phyloP scores from a whole-genome alignment of 371 early-diverging fungal species.

The Circinella minor region DNA sequence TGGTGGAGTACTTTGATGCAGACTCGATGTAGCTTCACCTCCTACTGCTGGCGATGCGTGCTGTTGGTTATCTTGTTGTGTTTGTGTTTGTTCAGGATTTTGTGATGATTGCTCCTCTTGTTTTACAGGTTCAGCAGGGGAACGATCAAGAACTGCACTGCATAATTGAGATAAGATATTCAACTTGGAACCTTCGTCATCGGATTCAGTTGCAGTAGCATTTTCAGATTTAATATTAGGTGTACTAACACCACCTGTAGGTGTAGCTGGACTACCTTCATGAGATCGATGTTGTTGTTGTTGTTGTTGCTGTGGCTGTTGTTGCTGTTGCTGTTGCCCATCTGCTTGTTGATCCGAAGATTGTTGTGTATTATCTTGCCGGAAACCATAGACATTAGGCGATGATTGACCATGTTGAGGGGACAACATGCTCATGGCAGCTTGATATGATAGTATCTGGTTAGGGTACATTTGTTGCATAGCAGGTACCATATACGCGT shows the following conservation, averaged over 20 bases:
- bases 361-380: constrained; percentile 14
- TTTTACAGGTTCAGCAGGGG: constrained; percentile 8
- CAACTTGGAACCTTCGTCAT: constrained; percentile 52
- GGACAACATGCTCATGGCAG: constrained; percentile 45
- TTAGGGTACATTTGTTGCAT: constrained; percentile 36
- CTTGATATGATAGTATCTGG: constrained; percentile 42
- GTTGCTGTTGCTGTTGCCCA: constrained; percentile 15
- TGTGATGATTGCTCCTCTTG: constrained; percentile 8
- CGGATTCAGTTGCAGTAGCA: constrained; percentile 32
- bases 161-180: constrained; percentile 52
- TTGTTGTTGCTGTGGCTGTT: constrained; percentile 13
- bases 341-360: constrained; percentile 6
- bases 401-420: constrained; percentile 32
- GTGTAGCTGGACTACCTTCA: constrained; percentile 18
- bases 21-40: background rate
- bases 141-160: constrained; percentile 44
- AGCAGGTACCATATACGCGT: constrained; percentile 43
- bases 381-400: constrained; percentile 19
- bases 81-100: background rate
- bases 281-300: constrained; percentile 20
- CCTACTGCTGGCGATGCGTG: constrained; percentile 8
- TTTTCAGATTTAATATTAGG: constrained; percentile 11
- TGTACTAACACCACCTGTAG: constrained; percentile 18
- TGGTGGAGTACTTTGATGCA: constrained; percentile 11
- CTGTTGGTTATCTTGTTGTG: background rate